Conservation (phyloP, 176 grass and related monocot genomes). For the Triticum urartu region DNA sequence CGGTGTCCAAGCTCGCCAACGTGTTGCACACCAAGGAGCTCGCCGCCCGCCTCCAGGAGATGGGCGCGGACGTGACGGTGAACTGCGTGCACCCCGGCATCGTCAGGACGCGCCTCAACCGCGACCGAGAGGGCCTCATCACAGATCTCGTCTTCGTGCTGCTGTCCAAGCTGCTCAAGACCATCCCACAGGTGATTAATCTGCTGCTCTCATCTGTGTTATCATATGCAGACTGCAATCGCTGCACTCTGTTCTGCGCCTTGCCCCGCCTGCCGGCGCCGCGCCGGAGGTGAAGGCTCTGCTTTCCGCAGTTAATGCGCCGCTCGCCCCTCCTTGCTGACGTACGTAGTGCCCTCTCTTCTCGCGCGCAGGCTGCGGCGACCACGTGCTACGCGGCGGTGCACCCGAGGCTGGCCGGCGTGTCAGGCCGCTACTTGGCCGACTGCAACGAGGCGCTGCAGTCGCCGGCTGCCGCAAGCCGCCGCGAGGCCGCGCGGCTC, state of each 20-base stretch:
- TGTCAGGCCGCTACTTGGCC: slow-evolving; percentile 83
- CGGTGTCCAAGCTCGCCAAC: slow-evolving; percentile 83
- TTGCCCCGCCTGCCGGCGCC: background rate
- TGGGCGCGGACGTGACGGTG: slow-evolving; percentile 71
- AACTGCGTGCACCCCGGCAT: slow-evolving; percentile 98
- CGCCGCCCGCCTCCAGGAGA: slow-evolving; percentile 58
- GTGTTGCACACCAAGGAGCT: slow-evolving; percentile 83
- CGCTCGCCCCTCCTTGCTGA: background rate
- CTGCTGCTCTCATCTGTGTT: background rate
- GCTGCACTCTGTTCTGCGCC: background rate
- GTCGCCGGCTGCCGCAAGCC: slow-evolving; percentile 55
- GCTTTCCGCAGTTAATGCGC: background rate
- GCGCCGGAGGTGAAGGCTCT: background rate
- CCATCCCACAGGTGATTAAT: slow-evolving; percentile 59
- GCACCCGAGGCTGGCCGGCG: slow-evolving; percentile 61
- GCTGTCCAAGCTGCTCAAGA: slow-evolving; percentile 89
- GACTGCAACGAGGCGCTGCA: slow-evolving; percentile 96
- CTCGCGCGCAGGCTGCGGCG: slow-evolving; percentile 66
- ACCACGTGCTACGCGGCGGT: slow-evolving; percentile 94
- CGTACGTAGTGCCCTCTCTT: background rate
- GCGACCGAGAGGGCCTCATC: slow-evolving; percentile 77
- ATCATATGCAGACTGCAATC: too few species aligned
- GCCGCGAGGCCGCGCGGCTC: slow-evolving; percentile 55
- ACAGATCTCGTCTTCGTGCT: slow-evolving; percentile 97
- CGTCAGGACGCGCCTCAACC: slow-evolving; percentile 87